These are phyloP conservation scores for Rhytidiadelphus loreus DNA, from an alignment of 225 moss, liverwort and hornwort genomes.

Conservation along the genomic window DNA sequence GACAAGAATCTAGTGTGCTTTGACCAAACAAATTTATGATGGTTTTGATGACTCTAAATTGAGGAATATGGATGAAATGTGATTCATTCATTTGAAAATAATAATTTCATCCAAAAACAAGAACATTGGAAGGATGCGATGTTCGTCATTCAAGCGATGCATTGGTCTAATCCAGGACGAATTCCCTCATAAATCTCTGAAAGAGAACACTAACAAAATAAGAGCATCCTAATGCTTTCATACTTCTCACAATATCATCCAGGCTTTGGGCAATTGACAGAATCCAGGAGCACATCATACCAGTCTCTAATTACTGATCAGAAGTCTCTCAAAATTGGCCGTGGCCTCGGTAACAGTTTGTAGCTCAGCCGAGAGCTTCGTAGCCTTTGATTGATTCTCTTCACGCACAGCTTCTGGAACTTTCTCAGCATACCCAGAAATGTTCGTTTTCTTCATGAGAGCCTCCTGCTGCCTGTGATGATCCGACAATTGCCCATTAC, in stretches of 20 bases:
- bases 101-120: background rate
- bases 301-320: background rate
- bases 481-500: background rate
- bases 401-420: constrained; percentile 45
- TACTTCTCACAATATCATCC: background rate
- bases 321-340: constrained; percentile 53
- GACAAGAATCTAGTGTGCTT: background rate
- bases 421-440: constrained; percentile 60
- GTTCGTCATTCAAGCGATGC: background rate
- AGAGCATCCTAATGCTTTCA: background rate
- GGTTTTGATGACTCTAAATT: background rate
- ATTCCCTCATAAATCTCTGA: background rate
- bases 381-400: constrained; percentile 43
- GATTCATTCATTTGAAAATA: background rate
- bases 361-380: constrained; percentile 56
- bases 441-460: constrained; percentile 45
- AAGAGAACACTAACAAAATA: background rate
- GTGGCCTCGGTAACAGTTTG: constrained; percentile 47
- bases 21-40: background rate
- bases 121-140: background rate
- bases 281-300: background rate
- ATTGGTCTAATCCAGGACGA: background rate
- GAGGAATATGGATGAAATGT: background rate
- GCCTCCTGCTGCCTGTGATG: constrained; percentile 44
- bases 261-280: background rate